Conservation (phyloP, 768 basidiomycete species). For the Mycena albidolilacea region DNA sequence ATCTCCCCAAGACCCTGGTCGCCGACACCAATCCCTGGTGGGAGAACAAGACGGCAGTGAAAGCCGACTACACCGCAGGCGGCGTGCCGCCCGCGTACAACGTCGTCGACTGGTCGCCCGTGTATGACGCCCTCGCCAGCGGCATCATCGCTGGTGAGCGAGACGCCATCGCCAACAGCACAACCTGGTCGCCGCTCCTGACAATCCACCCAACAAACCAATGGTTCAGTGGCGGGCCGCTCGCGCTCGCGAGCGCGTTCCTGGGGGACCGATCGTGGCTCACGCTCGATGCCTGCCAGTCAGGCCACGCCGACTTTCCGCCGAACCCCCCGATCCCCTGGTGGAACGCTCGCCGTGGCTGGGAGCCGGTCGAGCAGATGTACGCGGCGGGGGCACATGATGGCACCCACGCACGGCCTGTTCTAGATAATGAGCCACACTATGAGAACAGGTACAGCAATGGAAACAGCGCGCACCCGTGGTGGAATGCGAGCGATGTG, state of each 20-base stretch:
- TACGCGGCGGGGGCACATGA: slow-evolving; percentile 4
- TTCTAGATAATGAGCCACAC: slow-evolving; percentile 5
- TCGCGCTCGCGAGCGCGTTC: slow-evolving; percentile 8
- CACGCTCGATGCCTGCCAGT: slow-evolving; percentile 12
- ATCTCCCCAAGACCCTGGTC: slow-evolving; percentile 10
- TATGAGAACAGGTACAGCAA: slow-evolving; percentile 13
- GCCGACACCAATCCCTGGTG: slow-evolving; percentile 13
- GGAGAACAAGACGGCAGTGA: slow-evolving; percentile 11
- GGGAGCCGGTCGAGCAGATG: slow-evolving; percentile 10
- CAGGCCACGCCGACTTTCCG: slow-evolving; percentile 10
- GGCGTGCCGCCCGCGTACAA: slow-evolving; percentile 10
- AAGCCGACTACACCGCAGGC: slow-evolving; percentile 13
- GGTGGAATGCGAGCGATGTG: slow-evolving; percentile 13
- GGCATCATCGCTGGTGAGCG: slow-evolving; percentile 7
- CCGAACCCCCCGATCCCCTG: slow-evolving; percentile 11
- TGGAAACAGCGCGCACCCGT: slow-evolving; percentile 5
- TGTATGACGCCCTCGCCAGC: slow-evolving; percentile 1
- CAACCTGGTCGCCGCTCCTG: slow-evolving; percentile 8
- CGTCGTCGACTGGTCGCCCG: slow-evolving; percentile 9
- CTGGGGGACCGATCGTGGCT: slow-evolving; percentile 14
- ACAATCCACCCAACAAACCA: slow-evolving; percentile 12
- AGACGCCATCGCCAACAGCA: slow-evolving; percentile 7
- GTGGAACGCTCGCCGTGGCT: slow-evolving; percentile 10
- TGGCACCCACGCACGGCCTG: not conserved
- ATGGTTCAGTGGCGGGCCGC: slow-evolving; percentile 8